These are phyloP conservation scores for Kwoniella shandongensis DNA, from an alignment of 768 basidiomycete genomes.

Conservation along the genomic window DNA sequence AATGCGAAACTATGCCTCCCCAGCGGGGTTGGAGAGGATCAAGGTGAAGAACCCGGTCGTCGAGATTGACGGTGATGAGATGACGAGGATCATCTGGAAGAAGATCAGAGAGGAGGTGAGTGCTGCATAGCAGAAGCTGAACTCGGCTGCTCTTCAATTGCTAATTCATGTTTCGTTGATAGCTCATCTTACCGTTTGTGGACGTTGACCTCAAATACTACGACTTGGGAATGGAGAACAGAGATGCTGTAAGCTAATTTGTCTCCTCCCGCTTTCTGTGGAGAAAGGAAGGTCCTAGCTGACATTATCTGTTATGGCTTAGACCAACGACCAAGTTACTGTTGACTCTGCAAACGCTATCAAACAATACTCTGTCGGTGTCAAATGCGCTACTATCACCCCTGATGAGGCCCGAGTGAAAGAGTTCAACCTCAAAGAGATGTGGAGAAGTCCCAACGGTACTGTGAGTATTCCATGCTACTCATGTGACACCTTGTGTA, in stretches of 20 bases:
- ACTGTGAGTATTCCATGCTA: constrained; percentile 63
- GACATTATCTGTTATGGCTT: neutral
- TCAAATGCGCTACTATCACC: constrained; percentile 99
- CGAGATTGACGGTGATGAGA: constrained; percentile 96
- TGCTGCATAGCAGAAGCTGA: no score
- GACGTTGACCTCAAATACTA: constrained; percentile 97
- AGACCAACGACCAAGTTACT: constrained; percentile 94
- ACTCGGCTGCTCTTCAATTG: no score
- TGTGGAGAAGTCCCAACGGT: constrained; percentile 98
- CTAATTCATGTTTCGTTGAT: neutral
- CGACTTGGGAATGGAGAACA: constrained; percentile 91
- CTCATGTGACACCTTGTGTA: no score
- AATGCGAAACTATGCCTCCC: constrained; percentile 32
- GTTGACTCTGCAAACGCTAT: constrained; percentile 93
- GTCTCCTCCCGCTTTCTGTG: neutral
- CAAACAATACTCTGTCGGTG: constrained; percentile 88
- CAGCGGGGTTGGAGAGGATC: constrained; percentile 57
- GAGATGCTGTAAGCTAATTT: constrained; percentile 67
- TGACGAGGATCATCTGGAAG: constrained; percentile 99
- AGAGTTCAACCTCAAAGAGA: constrained; percentile 97
- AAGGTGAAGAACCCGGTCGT: constrained; percentile 81
- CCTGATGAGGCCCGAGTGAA: constrained; percentile 94
- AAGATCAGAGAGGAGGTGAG: constrained; percentile 90
- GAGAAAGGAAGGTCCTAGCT: no score
- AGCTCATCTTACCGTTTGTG: constrained; percentile 95